Percentiles rank a stretch among this genome's conserved stretches.
These are phyloP conservation scores for Arthroderma sp. DNA, from an alignment of 2,329 filamentous ascomycete genomes.

Conservation along the genomic window DNA sequence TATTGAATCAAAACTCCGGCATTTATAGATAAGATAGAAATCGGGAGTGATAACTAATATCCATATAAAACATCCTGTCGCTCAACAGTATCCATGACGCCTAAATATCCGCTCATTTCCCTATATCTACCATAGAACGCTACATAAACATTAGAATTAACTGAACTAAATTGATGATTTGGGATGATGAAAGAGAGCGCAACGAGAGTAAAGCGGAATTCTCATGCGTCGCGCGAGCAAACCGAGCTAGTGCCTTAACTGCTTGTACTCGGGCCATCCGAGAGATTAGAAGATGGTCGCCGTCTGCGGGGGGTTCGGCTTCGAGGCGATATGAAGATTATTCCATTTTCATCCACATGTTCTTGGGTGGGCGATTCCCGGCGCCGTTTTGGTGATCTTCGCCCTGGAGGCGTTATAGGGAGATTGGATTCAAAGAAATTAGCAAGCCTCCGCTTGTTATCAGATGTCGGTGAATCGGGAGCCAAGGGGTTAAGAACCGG, in stretches of 20 bases:
- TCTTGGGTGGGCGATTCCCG: background rate
- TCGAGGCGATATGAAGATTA: slow-evolving; percentile 1
- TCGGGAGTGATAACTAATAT: too few relatives aligned
- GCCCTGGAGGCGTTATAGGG: background rate
- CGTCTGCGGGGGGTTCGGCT: slow-evolving; percentile 5
- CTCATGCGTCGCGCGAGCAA: too few relatives aligned
- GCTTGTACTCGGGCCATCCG: background rate
- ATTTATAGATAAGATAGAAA: too few relatives aligned
- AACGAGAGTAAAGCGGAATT: background rate
- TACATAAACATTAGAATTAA: too few relatives aligned
- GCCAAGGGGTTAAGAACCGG: background rate
- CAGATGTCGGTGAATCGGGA: background rate
- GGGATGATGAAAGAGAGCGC: too few relatives aligned
- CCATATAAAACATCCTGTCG: too few relatives aligned
- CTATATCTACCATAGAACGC: too few relatives aligned
- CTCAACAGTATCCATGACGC: too few relatives aligned
- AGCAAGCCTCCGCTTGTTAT: background rate
- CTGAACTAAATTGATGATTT: too few relatives aligned
- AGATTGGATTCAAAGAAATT: background rate
- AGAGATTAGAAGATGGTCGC: background rate
- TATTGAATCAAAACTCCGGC: too few relatives aligned
- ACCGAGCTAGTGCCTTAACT: background rate
- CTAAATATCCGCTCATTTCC: too few relatives aligned
- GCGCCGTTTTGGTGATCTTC: background rate
- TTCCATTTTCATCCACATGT: background rate